phyloP scores from a whole-genome alignment of 192 early-diverging fungal species.

The Dimargaris verticillata region DNA sequence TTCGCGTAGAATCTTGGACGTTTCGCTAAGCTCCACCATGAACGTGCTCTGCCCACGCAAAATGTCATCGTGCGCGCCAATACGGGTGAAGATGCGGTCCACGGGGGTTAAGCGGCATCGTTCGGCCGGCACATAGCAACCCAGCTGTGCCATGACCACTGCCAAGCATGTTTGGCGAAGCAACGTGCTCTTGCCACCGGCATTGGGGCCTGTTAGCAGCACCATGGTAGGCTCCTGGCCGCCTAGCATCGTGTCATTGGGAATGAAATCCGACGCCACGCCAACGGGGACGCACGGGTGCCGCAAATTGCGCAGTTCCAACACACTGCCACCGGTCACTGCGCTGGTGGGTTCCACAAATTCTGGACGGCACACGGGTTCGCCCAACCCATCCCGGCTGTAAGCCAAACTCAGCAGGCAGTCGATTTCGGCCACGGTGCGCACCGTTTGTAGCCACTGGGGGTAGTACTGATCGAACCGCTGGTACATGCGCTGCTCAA shows the following conservation, averaged over 20 bases:
- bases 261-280: slow-evolving; percentile 58
- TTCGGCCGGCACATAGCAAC: slow-evolving; percentile 82
- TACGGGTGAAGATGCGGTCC: slow-evolving; percentile 91
- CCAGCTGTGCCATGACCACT: slow-evolving; percentile 90
- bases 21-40: slow-evolving; percentile 91
- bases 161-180: slow-evolving; percentile 88
- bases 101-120: slow-evolving; percentile 58
- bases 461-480: slow-evolving; percentile 71
- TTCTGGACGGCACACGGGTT: slow-evolving; percentile 69
- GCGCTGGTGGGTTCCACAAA: slow-evolving; percentile 38
- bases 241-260: slow-evolving; percentile 83
- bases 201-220: slow-evolving; percentile 95
- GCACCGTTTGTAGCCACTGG: slow-evolving; percentile 49
- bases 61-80: slow-evolving; percentile 96
- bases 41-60: slow-evolving; percentile 89
- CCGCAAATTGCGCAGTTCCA: slow-evolving; percentile 78
- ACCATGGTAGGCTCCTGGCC: slow-evolving; percentile 50
- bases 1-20: slow-evolving; percentile 76
- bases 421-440: slow-evolving; percentile 71
- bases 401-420: slow-evolving; percentile 60
- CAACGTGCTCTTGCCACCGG: slow-evolving; percentile 97
- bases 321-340: slow-evolving; percentile 30
- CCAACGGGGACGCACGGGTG: slow-evolving; percentile 70
- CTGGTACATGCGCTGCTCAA: slow-evolving; percentile 55
- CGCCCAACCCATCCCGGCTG: slow-evolving; percentile 47